Conservation (phyloP, 345 rosid genomes). For the Salix caprea region DNA sequence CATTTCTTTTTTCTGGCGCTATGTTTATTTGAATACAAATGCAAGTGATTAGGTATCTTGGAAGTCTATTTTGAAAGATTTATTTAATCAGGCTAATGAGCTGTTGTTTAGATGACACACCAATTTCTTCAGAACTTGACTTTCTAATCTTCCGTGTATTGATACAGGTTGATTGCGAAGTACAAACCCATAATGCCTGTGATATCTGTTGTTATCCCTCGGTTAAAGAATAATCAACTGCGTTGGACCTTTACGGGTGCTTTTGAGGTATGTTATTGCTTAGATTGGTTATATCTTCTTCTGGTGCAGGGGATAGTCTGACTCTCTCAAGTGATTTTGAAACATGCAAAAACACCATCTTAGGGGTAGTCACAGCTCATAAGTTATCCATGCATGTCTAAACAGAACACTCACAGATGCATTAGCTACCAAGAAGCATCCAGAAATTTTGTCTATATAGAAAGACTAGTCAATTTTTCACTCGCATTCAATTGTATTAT, state of each 20-base stretch:
- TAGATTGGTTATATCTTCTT: neutral
- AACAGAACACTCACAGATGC: no score
- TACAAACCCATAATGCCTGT: constrained; percentile 95
- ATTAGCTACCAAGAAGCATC: neutral
- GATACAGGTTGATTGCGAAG: constrained; percentile 81
- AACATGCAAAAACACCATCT: neutral
- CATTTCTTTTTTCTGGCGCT: neutral
- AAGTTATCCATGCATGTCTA: no score
- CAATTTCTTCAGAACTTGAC: neutral
- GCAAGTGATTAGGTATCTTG: neutral
- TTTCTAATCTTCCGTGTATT: neutral
- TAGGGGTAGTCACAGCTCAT: neutral
- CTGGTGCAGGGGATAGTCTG: neutral
- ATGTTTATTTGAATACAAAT: neutral
- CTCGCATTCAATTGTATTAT: no score
- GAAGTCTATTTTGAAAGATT: neutral
- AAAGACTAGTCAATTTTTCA: neutral
- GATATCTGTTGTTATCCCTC: constrained; percentile 86
- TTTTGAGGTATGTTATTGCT: constrained; percentile 57
- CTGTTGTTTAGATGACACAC: neutral
- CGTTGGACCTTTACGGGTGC: constrained; percentile 96
- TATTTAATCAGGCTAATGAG: neutral
- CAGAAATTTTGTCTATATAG: neutral
- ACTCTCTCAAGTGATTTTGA: neutral
- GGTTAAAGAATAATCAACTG: constrained; percentile 85